Evolutionary conservation across 768 basidiomycete genomes (phyloP), one percentile per base, ranked within the genome.

Genomic region (Trametes meyenii): DNA sequence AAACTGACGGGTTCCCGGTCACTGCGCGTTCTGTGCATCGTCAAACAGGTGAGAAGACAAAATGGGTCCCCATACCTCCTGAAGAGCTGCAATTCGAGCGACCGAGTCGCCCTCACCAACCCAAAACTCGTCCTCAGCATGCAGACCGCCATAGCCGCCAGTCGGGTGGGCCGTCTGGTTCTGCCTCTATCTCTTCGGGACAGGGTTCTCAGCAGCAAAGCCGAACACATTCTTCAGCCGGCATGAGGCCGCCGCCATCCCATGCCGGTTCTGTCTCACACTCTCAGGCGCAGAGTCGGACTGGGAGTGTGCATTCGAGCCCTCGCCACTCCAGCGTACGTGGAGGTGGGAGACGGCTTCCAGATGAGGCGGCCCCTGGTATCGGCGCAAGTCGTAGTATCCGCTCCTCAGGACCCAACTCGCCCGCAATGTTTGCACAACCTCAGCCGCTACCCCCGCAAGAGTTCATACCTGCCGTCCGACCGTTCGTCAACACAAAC

Each of bases 51-150:
- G 84, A 84, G 71, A 85, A 85, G 73, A 72, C 79, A 5, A 86
- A 85, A 73, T 86, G 86, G 86, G 78, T 81, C 0, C 77, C 78
- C n/a, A 83, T 86, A 44, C 84, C 85, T 2, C 74, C 82, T 0
- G 74, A 78, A 54, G 85, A 86, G 65, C 75, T 85, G 16, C 82
- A 82, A 66, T 83, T 82, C 6, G 62, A 63, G 78, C 83, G 16
- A 78, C 80, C 12, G 83, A 85, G 62, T 77, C 79, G 70, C 14
- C 43, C 64, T 6, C 59, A 64, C 6, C 67, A 67, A 2, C 51
- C 67, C 26, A 67, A 64, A 55, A 56, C 61, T 45, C 70, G 68
- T n/a, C 65, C 23, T 49, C 67, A 42, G 62, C 73, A 21, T 70
- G 69, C 38, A 73, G 73, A 56, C 64, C 70, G 35, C 65, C 51